These are phyloP conservation scores for Zalerion maritima DNA, from an alignment of 495 filamentous ascomycete species.

Conservation along the genomic window DNA sequence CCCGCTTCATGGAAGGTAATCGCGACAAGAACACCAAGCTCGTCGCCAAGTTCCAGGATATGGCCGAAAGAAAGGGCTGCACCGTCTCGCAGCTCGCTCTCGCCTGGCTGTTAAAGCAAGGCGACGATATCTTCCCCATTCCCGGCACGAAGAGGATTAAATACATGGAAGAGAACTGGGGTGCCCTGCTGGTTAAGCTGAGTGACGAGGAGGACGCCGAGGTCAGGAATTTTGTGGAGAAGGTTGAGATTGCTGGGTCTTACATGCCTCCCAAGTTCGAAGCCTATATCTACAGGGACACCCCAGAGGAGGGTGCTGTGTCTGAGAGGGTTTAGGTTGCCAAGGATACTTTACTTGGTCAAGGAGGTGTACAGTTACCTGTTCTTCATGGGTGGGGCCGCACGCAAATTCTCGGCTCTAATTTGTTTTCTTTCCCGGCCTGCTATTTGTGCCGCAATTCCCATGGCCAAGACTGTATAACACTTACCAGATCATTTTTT, in stretches of 20 bases:
- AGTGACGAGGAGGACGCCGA: constrained; percentile 32
- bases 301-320: constrained; percentile 12
- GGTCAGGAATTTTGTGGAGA: constrained; percentile 30
- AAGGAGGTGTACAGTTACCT: too few relatives aligned
- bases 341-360: too few relatives aligned
- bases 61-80: constrained; percentile 33
- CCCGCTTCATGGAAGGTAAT: constrained; percentile 36
- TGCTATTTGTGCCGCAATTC: too few relatives aligned
- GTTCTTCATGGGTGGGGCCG: too few relatives aligned
- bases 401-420: too few relatives aligned
- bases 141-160: constrained; percentile 41
- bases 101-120: constrained; percentile 39
- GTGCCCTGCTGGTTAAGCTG: constrained; percentile 28
- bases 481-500: too few relatives aligned
- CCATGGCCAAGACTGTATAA: too few relatives aligned
- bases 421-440: too few relatives aligned
- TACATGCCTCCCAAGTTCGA: constrained; percentile 4
- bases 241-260: constrained; percentile 19
- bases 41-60: constrained; percentile 20
- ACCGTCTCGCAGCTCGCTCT: constrained; percentile 31
- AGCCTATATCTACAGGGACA: constrained; percentile 6
- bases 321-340: too few relatives aligned
- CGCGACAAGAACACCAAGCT: constrained; percentile 32
- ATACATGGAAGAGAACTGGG: constrained; percentile 44
- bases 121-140: constrained; percentile 40